phyloP scores from a whole-genome alignment of 2,329 filamentous ascomycete genomes.

The Akanthomyces muscarius region DNA sequence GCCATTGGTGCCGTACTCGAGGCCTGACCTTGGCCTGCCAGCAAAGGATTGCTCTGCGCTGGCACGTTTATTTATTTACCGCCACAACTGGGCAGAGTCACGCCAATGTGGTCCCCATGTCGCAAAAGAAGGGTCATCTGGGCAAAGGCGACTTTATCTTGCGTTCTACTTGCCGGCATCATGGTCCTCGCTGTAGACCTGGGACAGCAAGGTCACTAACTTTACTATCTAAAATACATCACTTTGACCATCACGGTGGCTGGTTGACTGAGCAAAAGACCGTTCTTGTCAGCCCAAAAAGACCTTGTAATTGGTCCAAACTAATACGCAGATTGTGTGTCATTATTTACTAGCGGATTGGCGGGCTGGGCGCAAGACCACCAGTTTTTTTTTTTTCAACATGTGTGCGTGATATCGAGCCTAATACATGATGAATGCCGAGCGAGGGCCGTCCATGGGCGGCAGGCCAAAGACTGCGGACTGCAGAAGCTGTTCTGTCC shows the following conservation, averaged over 20 bases:
- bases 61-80: slow-evolving; percentile 7
- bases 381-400: background rate
- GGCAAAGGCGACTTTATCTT: background rate
- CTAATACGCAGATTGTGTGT: too few species aligned
- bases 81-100: slow-evolving; percentile 4
- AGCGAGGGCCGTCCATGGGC: background rate
- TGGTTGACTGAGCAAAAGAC: too few species aligned
- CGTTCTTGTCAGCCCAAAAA: too few species aligned
- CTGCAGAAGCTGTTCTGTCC: too few species aligned
- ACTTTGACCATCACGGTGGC: too few species aligned
- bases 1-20: background rate
- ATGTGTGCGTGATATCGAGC: background rate
- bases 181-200: too few species aligned
- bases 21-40: background rate
- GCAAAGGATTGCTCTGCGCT: background rate
- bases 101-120: background rate
- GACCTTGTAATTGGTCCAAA: too few species aligned
- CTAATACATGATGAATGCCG: background rate
- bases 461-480: too few species aligned
- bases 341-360: background rate
- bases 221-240: too few species aligned
- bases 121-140: background rate
- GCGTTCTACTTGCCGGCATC: background rate
- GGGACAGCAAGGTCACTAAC: too few species aligned
- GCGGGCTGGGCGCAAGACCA: background rate